Percentiles rank a stretch among this genome's conserved stretches.
phyloP scores from a whole-genome alignment of 345 rosid genomes.

The Stellera chamaejasme region DNA sequence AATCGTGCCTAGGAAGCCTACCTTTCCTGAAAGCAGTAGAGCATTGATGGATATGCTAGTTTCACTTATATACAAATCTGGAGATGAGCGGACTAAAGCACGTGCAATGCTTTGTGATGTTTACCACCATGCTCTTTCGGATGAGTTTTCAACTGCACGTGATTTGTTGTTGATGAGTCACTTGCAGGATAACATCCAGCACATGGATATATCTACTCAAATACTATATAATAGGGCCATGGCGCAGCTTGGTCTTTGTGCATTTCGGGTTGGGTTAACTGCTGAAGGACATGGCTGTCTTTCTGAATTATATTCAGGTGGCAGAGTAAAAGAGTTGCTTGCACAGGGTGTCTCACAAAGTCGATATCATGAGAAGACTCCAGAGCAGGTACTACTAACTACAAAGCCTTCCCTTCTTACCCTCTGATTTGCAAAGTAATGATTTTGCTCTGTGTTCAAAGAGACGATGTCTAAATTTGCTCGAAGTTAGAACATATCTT shows the following conservation, averaged over 20 bases:
- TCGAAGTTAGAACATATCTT: too few species aligned
- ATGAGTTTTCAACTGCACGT: slow-evolving; percentile 66
- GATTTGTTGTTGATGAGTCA: slow-evolving; percentile 93
- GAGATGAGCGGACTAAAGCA: slow-evolving; percentile 96
- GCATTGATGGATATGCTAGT: slow-evolving; percentile 81
- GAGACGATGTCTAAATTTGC: too few species aligned
- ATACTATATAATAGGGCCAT: slow-evolving; percentile 90
- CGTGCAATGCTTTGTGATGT: slow-evolving; percentile 98
- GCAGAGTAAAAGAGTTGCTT: slow-evolving; percentile 87
- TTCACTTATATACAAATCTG: slow-evolving; percentile 75
- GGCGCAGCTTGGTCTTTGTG: slow-evolving; percentile 97
- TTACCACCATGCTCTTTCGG: slow-evolving; percentile 78
- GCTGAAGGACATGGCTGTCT: slow-evolving; percentile 84
- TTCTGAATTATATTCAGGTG: slow-evolving; percentile 84
- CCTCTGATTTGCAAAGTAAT: too few species aligned
- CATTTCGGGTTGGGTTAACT: slow-evolving; percentile 72
- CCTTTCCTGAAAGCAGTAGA: slow-evolving; percentile 82
- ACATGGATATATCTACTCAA: slow-evolving; percentile 86
- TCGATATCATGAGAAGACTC: slow-evolving; percentile 94
- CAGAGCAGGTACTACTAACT: slow-evolving; percentile 58
- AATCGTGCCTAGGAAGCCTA: slow-evolving; percentile 79
- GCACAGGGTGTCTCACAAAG: slow-evolving; percentile 96
- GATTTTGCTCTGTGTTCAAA: too few species aligned
- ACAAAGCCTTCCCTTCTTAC: too few species aligned
- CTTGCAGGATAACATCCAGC: slow-evolving; percentile 81